Conservation (phyloP, 1,284 basidiomycete species). For the Pseudozyma thailandica region DNA sequence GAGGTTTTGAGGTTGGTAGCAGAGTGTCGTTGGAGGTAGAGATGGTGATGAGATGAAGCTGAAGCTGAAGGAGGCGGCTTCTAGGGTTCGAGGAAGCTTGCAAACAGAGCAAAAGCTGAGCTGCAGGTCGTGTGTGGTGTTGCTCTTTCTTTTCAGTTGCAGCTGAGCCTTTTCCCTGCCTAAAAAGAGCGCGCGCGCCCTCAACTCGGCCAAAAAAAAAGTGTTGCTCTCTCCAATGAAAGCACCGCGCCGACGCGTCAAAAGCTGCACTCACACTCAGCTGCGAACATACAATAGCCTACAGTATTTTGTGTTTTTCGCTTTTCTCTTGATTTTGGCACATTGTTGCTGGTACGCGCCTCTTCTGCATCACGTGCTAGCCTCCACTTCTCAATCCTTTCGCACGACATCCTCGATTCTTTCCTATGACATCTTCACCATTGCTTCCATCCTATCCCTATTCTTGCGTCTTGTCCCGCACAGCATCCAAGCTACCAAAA, state of each 20-base stretch:
- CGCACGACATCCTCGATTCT: conserved; percentile 17
- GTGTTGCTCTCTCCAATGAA: conserved; percentile 16
- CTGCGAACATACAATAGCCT: too few relatives aligned
- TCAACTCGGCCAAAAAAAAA: conserved; percentile 9
- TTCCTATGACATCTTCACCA: neutral
- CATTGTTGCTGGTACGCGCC: conserved; percentile 12
- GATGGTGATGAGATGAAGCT: too few relatives aligned
- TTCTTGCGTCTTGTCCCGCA: neutral
- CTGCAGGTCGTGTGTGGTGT: conserved; percentile 2
- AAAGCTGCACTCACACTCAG: too few relatives aligned
- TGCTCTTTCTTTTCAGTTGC: conserved; percentile 1
- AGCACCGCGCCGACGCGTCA: too few relatives aligned
- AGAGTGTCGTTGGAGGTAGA: too few relatives aligned
- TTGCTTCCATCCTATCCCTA: too few relatives aligned
- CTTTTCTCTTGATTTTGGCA: too few relatives aligned
- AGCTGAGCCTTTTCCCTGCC: neutral
- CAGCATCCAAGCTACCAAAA: neutral
- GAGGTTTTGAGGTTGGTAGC: too few relatives aligned
- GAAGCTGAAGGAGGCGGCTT: too few relatives aligned
- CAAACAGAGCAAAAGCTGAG: too few relatives aligned
- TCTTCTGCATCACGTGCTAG: conserved; percentile 17
- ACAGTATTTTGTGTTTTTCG: too few relatives aligned
- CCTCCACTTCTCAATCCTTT: conserved; percentile 18
- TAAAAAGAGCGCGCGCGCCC: neutral
- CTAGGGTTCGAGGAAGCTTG: too few relatives aligned